Evolutionary conservation across 2,329 filamentous ascomycete species (phyloP).

Genomic region (Lachnellula occidentalis): DNA sequence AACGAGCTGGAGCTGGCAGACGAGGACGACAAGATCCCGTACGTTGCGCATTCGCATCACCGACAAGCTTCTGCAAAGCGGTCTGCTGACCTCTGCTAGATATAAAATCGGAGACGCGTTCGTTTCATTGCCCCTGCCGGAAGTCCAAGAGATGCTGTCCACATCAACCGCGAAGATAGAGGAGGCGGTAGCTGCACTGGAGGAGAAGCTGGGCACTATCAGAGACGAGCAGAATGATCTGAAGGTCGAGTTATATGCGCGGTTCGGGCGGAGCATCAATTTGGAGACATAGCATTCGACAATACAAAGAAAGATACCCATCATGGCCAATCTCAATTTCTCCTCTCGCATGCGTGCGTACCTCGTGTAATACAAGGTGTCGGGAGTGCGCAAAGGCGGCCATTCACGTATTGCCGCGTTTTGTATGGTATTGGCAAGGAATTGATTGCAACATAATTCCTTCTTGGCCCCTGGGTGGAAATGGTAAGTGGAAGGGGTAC

Average conservation of each 20-base stretch:
- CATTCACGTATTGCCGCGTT: too few species aligned
- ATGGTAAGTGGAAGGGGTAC: too few species aligned
- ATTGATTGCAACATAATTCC: too few species aligned
- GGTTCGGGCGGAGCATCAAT: constrained; percentile 96
- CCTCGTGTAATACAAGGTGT: background rate
- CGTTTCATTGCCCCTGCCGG: constrained; percentile 74
- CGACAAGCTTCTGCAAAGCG: background rate
- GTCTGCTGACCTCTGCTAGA: constrained; percentile 41
- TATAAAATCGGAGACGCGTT: constrained; percentile 98
- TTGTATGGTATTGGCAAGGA: too few species aligned
- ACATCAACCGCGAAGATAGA: constrained; percentile 69
- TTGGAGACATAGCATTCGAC: constrained; percentile 64
- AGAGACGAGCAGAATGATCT: constrained; percentile 84
- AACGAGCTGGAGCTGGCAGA: constrained; percentile 90
- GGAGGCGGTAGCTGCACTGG: constrained; percentile 66
- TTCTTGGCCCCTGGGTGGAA: too few species aligned
- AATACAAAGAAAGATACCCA: constrained; percentile 24
- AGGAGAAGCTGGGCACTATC: constrained; percentile 68
- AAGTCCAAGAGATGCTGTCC: constrained; percentile 81
- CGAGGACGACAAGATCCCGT: constrained; percentile 92
- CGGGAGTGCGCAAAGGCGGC: background rate
- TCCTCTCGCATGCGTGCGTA: background rate
- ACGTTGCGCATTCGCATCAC: constrained; percentile 24
- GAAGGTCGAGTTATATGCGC: constrained; percentile 87
- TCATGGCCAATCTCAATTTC: background rate